phyloP scores from a whole-genome alignment of 2,329 filamentous ascomycete genomes.

The Sphaerulina vaccinii region DNA sequence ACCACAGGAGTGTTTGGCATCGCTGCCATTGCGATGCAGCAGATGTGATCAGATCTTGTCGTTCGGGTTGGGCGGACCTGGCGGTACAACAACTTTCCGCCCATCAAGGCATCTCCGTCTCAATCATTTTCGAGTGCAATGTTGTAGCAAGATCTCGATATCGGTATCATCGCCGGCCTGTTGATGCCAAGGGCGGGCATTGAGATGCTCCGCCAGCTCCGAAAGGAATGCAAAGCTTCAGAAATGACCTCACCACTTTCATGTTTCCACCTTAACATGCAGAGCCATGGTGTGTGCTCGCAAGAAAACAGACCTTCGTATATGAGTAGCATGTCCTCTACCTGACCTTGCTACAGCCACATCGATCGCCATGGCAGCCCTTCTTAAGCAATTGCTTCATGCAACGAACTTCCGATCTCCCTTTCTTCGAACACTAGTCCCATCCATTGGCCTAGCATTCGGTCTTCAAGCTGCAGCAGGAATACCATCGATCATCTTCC shows the following conservation, averaged over 20 bases:
- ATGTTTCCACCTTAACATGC: background rate
- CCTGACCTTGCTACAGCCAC: background rate
- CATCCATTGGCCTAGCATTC: conserved; percentile 61
- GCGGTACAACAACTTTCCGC: too few species aligned
- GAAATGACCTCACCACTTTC: conserved; percentile 16
- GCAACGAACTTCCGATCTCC: conserved; percentile 62
- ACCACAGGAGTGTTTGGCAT: too few species aligned
- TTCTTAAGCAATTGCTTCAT: conserved; percentile 54
- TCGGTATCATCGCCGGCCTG: background rate
- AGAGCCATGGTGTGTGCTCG: too few species aligned
- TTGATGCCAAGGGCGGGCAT: conserved; percentile 4
- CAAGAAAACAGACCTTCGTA: background rate
- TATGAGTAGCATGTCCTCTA: background rate
- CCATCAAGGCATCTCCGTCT: too few species aligned
- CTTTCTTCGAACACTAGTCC: conserved; percentile 62
- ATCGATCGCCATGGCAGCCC: conserved; percentile 31
- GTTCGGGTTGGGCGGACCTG: too few species aligned
- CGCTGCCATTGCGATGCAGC: too few species aligned
- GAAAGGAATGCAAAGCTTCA: conserved; percentile 4
- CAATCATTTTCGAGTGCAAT: too few species aligned
- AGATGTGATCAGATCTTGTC: too few species aligned
- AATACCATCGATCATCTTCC: conserved; percentile 59
- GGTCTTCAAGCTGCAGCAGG: conserved; percentile 63
- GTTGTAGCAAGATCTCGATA: too few species aligned
- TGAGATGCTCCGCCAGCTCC: background rate